These are phyloP conservation scores for Eremothecium cymbalariae DNA, from an alignment of 1,139 yeast genomes.

Conservation along the genomic window DNA sequence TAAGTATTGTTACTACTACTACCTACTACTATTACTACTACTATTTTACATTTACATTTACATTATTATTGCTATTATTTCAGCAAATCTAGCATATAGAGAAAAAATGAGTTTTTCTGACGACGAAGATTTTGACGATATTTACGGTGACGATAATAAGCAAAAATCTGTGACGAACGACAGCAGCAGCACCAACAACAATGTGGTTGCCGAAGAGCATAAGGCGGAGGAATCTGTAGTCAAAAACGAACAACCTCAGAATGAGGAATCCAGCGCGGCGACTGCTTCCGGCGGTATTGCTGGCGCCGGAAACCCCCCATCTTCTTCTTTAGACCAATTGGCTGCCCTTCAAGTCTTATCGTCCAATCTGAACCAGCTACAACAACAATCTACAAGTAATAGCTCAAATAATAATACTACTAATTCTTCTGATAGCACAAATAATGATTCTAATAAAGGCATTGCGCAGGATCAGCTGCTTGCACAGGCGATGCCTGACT, in stretches of 20 bases:
- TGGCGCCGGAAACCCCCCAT: conserved; percentile 14
- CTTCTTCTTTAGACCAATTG: conserved; percentile 29
- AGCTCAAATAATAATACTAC: conserved; percentile 11
- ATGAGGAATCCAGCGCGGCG: conserved; percentile 10
- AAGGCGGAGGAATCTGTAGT: conserved; percentile 10
- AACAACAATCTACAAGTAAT: conserved; percentile 14
- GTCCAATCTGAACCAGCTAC: conserved; percentile 26
- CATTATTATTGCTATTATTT: conserved; percentile 5
- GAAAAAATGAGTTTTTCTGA: conserved; percentile 41
- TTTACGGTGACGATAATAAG: conserved; percentile 42
- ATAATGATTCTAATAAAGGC: conserved; percentile 5
- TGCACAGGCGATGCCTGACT: conserved; percentile 12
- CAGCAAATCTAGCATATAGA: conserved; percentile 2
- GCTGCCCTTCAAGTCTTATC: conserved; percentile 31
- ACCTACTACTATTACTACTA: conserved; percentile 1
- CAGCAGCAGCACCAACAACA: conserved; percentile 13
- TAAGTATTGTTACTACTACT: conserved; percentile 8
- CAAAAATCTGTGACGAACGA: conserved; percentile 15
- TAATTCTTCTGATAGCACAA: conserved; percentile 6
- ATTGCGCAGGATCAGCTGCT: conserved; percentile 15
- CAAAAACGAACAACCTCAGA: conserved; percentile 3
- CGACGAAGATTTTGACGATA: conserved; percentile 84
- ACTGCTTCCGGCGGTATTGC: conserved; percentile 8
- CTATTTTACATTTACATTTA: conserved; percentile 4
- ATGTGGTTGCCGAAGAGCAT: conserved; percentile 12